These are phyloP conservation scores for Xylaria sp. DNA, from an alignment of 2,329 filamentous ascomycete species.

Conservation along the genomic window DNA sequence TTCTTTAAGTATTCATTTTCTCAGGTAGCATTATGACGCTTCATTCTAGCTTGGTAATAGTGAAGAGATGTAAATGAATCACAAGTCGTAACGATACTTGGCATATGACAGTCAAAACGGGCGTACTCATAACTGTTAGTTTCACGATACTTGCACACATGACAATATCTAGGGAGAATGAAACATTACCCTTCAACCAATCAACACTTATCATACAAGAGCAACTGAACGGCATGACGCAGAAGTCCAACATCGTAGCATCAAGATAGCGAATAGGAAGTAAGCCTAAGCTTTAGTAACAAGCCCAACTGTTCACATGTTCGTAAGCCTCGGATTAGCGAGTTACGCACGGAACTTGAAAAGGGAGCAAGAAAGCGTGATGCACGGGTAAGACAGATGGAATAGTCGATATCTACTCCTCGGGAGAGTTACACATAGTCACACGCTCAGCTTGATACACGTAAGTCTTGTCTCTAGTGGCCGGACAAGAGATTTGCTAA, in stretches of 20 bases:
- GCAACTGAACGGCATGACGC: no score
- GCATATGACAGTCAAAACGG: background rate
- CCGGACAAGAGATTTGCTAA: background rate
- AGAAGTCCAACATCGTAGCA: background rate
- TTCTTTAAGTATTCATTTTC: background rate
- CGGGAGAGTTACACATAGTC: background rate
- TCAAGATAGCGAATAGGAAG: background rate
- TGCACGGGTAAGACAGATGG: background rate
- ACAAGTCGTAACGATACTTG: background rate
- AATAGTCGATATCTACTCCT: background rate
- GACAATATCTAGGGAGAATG: background rate
- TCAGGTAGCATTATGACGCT: background rate
- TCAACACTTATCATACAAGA: background rate
- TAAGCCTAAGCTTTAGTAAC: background rate
- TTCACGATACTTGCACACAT: background rate
- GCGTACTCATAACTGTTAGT: background rate
- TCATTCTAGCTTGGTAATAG: background rate
- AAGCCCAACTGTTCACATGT: background rate
- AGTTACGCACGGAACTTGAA: background rate
- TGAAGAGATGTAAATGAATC: background rate
- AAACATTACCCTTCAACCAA: background rate
- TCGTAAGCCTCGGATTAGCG: background rate
- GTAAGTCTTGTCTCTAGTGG: background rate
- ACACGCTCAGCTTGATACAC: background rate
- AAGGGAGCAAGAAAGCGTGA: background rate